Percentiles rank a stretch among this genome's conserved stretches.
Evolutionary conservation across 164 flowering plant species (phyloP).

Genomic region (Liriodendron chinense): DNA sequence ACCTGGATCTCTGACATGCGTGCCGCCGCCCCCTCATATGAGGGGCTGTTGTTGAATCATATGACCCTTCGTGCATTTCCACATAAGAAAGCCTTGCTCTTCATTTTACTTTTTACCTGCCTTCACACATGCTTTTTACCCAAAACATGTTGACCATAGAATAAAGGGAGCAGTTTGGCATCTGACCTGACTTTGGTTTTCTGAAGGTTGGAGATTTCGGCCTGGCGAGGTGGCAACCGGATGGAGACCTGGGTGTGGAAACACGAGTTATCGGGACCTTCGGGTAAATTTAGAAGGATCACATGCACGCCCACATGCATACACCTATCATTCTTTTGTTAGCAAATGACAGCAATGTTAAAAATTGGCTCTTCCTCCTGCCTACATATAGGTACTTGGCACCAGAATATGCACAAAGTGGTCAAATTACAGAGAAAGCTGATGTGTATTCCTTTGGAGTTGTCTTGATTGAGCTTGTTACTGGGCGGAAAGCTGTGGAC

Average conservation of each 20-base stretch:
- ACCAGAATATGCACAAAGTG: constrained; percentile 95
- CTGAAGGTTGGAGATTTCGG: constrained; percentile 95
- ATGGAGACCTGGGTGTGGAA: constrained; percentile 72
- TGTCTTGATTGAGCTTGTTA: constrained; percentile 79
- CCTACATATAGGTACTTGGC: constrained; percentile 65
- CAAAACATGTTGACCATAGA: too few relatives aligned
- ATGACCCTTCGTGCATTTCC: not conserved
- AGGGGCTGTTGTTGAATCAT: not conserved
- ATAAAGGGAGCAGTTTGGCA: constrained; percentile 2
- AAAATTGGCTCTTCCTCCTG: not conserved
- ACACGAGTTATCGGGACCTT: constrained; percentile 92
- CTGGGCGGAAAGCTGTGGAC: constrained; percentile 90
- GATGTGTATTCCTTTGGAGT: constrained; percentile 94
- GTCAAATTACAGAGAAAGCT: constrained; percentile 90
- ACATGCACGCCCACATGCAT: not conserved
- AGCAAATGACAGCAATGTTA: not conserved
- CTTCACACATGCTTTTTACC: not conserved
- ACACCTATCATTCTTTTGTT: not conserved
- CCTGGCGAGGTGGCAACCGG: constrained; percentile 92
- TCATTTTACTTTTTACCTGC: too few relatives aligned
- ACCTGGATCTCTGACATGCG: too few relatives aligned
- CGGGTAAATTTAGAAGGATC: constrained; percentile 45
- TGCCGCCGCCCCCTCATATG: too few relatives aligned
- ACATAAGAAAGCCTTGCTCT: not conserved
- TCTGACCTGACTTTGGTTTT: constrained; percentile 7